A percentile compares a stretch with the other conserved stretches of the same genome.
phyloP scores from a whole-genome alignment of 768 basidiomycete species.

The Boletus huronensis region DNA sequence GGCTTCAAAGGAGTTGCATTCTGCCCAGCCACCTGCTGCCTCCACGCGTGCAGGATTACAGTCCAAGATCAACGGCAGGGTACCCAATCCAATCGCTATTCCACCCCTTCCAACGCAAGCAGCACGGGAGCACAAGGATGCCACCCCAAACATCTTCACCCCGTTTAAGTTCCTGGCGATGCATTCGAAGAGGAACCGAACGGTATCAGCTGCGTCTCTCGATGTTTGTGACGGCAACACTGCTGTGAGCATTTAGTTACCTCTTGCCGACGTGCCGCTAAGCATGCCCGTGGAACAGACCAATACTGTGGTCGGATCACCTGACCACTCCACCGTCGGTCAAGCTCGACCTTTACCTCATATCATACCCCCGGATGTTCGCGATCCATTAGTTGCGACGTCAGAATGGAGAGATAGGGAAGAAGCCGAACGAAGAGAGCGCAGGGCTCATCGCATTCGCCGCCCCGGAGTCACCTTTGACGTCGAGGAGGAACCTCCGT shows the following conservation, averaged over 20 bases:
- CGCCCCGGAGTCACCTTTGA: slow-evolving; percentile 69
- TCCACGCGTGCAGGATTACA: slow-evolving; percentile 14
- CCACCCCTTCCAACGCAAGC: slow-evolving; percentile 34
- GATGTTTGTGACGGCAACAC: slow-evolving; percentile 75
- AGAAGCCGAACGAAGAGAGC: slow-evolving; percentile 46
- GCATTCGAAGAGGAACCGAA: slow-evolving; percentile 53
- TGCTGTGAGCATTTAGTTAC: slow-evolving; percentile 48
- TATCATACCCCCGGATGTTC: slow-evolving; percentile 47
- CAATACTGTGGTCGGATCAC: slow-evolving; percentile 73
- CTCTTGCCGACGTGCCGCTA: neutral
- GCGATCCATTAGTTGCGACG: slow-evolving; percentile 63
- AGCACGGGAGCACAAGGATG: slow-evolving; percentile 36
- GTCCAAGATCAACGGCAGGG: slow-evolving; percentile 15
- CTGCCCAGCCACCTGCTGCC: neutral
- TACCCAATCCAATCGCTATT: slow-evolving; percentile 22
- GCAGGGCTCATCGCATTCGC: slow-evolving; percentile 37
- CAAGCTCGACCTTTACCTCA: slow-evolving; percentile 46
- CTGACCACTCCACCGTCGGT: slow-evolving; percentile 66
- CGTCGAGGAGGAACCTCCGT: slow-evolving; percentile 50
- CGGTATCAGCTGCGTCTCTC: slow-evolving; percentile 69
- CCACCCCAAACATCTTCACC: slow-evolving; percentile 49
- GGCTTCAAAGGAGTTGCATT: slow-evolving; percentile 16
- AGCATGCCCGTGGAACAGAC: slow-evolving; percentile 36
- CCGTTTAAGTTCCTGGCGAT: slow-evolving; percentile 59
- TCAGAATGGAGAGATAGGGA: slow-evolving; percentile 69